These are phyloP conservation scores for Pyronema omphalodes DNA, from an alignment of 495 filamentous ascomycete species.

Conservation along the genomic window DNA sequence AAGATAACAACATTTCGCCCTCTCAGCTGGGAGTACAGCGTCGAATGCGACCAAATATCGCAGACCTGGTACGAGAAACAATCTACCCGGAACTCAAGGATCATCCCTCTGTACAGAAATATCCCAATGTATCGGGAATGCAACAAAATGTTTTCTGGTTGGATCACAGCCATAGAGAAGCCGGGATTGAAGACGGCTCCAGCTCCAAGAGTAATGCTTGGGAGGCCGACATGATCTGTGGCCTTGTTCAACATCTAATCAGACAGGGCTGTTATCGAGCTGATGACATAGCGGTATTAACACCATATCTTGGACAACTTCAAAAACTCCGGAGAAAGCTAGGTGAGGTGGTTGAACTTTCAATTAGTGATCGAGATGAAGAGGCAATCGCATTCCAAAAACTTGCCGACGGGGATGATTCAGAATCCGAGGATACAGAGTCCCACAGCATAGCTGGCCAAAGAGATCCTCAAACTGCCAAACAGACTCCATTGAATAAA, in stretches of 20 bases:
- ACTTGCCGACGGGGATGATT: neutral
- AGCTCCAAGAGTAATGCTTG: constrained; percentile 44
- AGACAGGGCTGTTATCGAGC: constrained; percentile 44
- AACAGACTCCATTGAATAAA: neutral
- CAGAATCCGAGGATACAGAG: too few species aligned
- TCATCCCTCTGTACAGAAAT: constrained; percentile 30
- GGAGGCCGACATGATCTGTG: constrained; percentile 47
- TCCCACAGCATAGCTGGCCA: neutral
- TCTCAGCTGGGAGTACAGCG: constrained; percentile 45
- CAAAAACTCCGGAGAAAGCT: constrained; percentile 38
- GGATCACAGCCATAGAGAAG: constrained; percentile 42
- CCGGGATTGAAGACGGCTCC: constrained; percentile 27
- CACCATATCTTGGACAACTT: constrained; percentile 59
- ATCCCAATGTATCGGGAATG: constrained; percentile 48
- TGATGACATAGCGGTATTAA: constrained; percentile 59
- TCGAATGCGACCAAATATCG: constrained; percentile 55
- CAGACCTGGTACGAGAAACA: constrained; percentile 38
- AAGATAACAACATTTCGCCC: constrained; percentile 30
- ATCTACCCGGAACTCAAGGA: constrained; percentile 50
- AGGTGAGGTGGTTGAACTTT: neutral
- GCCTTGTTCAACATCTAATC: constrained; percentile 52
- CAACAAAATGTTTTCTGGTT: constrained; percentile 53
- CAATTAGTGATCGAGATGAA: neutral
- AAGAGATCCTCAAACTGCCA: neutral
- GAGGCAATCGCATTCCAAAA: neutral